Percentiles rank a stretch among this genome's conserved stretches.
phyloP scores from a whole-genome alignment of 768 basidiomycete genomes.

The Auricularia sp. region DNA sequence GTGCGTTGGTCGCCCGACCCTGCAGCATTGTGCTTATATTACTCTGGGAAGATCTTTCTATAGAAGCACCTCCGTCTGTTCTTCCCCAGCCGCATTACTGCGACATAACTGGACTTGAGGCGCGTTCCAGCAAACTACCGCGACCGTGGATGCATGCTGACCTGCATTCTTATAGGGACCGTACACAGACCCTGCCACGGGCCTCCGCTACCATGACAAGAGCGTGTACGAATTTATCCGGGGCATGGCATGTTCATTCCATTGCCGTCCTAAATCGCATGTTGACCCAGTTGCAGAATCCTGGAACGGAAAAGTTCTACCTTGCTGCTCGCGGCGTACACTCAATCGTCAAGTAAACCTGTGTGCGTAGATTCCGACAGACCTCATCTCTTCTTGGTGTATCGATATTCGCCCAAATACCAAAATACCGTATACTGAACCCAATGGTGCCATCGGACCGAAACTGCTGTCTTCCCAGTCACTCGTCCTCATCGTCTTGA shows the following conservation, averaged over 20 bases:
- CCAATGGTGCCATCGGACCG: no score
- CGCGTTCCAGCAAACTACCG: constrained; percentile 16
- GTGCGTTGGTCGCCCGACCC: constrained; percentile 29
- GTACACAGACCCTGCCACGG: constrained; percentile 74
- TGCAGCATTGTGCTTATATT: neutral
- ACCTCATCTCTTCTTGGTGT: neutral
- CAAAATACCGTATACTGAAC: no score
- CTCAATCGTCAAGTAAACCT: constrained; percentile 32
- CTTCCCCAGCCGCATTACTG: constrained; percentile 69
- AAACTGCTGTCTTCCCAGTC: no score
- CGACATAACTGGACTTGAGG: constrained; percentile 81
- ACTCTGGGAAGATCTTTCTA: constrained; percentile 48
- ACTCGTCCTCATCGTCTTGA: no score
- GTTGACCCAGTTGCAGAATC: constrained; percentile 34
- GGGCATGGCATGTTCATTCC: constrained; percentile 39
- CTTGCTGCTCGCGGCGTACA: constrained; percentile 48
- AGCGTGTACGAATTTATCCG: constrained; percentile 79
- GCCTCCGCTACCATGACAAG: constrained; percentile 75
- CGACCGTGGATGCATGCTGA: neutral
- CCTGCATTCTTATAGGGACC: constrained; percentile 43
- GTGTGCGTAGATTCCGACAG: neutral
- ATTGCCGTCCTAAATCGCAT: neutral
- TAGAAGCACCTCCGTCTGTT: constrained; percentile 78
- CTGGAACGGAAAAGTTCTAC: constrained; percentile 66
- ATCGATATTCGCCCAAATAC: neutral